These are phyloP conservation scores for Exophiala sp. DNA, from an alignment of 2,329 filamentous ascomycete species.

Conservation along the genomic window DNA sequence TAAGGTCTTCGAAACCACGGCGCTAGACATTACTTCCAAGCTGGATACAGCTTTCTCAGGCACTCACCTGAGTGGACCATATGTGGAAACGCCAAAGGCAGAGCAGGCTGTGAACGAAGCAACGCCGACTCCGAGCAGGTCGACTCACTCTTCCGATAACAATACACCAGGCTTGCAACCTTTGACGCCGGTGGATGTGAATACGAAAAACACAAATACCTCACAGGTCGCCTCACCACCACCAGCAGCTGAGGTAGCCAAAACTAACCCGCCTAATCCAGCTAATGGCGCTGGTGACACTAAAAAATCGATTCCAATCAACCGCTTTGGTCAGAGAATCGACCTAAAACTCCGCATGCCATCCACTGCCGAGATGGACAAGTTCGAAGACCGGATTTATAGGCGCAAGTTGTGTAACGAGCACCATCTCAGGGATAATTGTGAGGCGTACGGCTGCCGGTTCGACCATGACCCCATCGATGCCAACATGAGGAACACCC, in stretches of 20 bases:
- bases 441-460: slow-evolving; percentile 33
- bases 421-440: slow-evolving; percentile 40
- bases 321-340: slow-evolving; percentile 46
- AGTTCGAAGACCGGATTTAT: slow-evolving; percentile 39
- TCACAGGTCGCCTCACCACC: slow-evolving; percentile 6
- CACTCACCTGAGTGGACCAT: not conserved
- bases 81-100: not conserved
- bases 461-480: slow-evolving; percentile 49
- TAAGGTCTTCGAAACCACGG: slow-evolving; percentile 20
- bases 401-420: slow-evolving; percentile 50
- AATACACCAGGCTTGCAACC: slow-evolving; percentile 6
- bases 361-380: slow-evolving; percentile 35
- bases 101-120: slow-evolving; percentile 1
- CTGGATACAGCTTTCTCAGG: not conserved
- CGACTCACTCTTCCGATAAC: slow-evolving; percentile 12
- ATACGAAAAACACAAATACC: slow-evolving; percentile 3
- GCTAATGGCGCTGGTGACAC: slow-evolving; percentile 1
- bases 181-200: slow-evolving; percentile 6
- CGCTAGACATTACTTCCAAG: slow-evolving; percentile 9
- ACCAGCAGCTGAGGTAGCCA: slow-evolving; percentile 10
- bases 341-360: slow-evolving; percentile 43
- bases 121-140: slow-evolving; percentile 7
- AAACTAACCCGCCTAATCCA: slow-evolving; percentile 31
- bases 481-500: slow-evolving; percentile 37
- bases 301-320: slow-evolving; percentile 42